Evolutionary conservation across 163 green algal genomes (phyloP), one percentile per base, ranked within the genome.

Genomic region (Chlamydomonas reinhardtii): DNA sequence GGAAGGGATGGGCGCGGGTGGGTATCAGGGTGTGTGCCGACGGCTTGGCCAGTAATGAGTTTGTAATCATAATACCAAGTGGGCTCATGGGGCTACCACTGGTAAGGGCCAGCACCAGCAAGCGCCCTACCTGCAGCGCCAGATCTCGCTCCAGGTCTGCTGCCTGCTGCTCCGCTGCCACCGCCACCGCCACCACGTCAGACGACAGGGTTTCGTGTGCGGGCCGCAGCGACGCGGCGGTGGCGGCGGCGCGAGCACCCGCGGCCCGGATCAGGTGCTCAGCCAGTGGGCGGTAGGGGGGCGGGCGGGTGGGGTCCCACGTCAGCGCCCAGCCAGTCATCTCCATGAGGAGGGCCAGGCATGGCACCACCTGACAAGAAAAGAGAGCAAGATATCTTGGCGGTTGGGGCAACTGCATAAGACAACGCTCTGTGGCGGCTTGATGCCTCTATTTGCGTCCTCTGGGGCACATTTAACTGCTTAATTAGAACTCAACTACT

Each of bases 311-410:
- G 62, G 90, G 84, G 80, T 93, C 83, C 81, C 83, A 90, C 15
- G 90, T 90, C 12, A 74, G 82, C 0, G 90, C 80, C 88, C 88
- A 93, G 20, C 84, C 90, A 25, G 76, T 25, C 90, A 91, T 88
- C 75, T 90, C 78, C 35, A 93, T 34, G 32, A 90, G 75, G 35
- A 88, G 84, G 69, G 66, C 72, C 69, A 92, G 87, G 62, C 80
- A 90, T 24, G 70, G 48, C 11, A 89, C 71, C 20, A 81, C 84
- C 84, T 90, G 86, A 15, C 11, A 19, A n/a, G n/a, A n/a, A n/a
- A n/a, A n/a, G n/a, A n/a, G n/a, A n/a, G n/a, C n/a, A n/a, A n/a
- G n/a, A n/a, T n/a, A n/a, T n/a, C n/a, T n/a, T n/a, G n/a, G n/a
- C n/a, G n/a, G n/a, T n/a, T n/a, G n/a, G n/a, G n/a, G n/a, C n/a